phyloP scores from a whole-genome alignment of 306 rosid genomes.

The Medicago lupulina region DNA sequence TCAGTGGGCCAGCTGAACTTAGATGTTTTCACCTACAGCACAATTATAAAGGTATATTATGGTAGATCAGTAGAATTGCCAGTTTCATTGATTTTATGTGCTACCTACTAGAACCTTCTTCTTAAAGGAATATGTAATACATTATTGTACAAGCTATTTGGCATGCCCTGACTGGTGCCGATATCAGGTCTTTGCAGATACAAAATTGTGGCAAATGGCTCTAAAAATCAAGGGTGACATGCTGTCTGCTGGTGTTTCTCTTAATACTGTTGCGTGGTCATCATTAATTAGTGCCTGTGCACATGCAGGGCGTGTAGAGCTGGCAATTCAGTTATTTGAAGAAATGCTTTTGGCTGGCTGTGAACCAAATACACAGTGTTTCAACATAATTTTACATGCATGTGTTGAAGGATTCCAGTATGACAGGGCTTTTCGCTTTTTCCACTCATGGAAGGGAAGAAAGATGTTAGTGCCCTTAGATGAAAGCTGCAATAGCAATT shows the following conservation, averaged over 20 bases:
- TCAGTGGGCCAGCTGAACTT: constrained; percentile 73
- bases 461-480: constrained; percentile 49
- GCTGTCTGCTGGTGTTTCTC: constrained; percentile 82
- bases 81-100: constrained; percentile 32
- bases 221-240: constrained; percentile 83
- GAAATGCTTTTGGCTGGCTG: constrained; percentile 89
- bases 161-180: constrained; percentile 42
- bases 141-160: constrained; percentile 29
- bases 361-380: constrained; percentile 90
- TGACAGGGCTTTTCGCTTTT: constrained; percentile 92
- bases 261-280: constrained; percentile 86
- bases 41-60: constrained; percentile 80
- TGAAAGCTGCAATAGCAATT: constrained; percentile 46
- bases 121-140: constrained; percentile 17
- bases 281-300: constrained; percentile 94
- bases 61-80: constrained; percentile 31
- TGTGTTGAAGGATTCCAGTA: constrained; percentile 95
- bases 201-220: constrained; percentile 87
- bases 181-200: constrained; percentile 90
- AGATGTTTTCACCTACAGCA: constrained; percentile 98
- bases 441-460: constrained; percentile 73
- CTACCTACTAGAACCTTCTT: constrained; percentile 26
- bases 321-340: constrained; percentile 82
- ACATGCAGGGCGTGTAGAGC: constrained; percentile 91
- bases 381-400: constrained; percentile 88